Evolutionary conservation across 495 filamentous ascomycete genomes (phyloP), one percentile per base, ranked within the genome.

Genomic region (Neurospora sp.): DNA sequence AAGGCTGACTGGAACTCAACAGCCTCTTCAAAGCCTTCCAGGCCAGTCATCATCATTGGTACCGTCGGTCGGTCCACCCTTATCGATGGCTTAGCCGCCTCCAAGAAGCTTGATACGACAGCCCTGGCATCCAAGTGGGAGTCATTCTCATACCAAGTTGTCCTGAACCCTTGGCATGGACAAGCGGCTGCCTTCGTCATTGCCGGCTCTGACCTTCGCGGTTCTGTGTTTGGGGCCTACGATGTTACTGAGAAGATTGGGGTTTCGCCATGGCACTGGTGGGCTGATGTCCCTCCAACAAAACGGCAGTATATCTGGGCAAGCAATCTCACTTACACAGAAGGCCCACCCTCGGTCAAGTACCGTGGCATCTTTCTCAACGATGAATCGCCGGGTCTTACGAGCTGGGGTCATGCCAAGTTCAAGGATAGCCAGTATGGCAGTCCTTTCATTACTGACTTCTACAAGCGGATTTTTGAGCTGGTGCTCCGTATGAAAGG

Each of bases 351-450:
- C 0, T 87, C 84, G 10, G 83, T 92, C 53, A 89, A 89, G 76
- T 92, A 87, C 75, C 85, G 90, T 8, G 89, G 89, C n/a, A 86
- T 92, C 73, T 92, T 92, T 78, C 82, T 92, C 75, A 91, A 92
- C 77, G 90, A 91, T 73, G 89, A 92, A 73, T 84, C 87, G 9
- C 90, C 90, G 0, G 86, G 84, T 1, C 76, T 91, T 65, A 89
- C 89, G 0, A 86, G 86, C 70, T 92, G 87, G 87, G 84, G 89
- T 69, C 79, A 85, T 61, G 76, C 75, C 6, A 78, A 75, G 37
- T 75, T 73, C 72, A 77, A 71, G 35, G 22, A 71, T 1, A 77
- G 73, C 53, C 73, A 75, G 70, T 87, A 86, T 69, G 85, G 85
- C 0, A 80, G 84, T 14, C 82, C 84, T 4, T 91, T 84, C 75